A percentile compares a stretch with the other conserved stretches of the same genome.
Conservation (phyloP, 2,329 filamentous ascomycete genomes). For the Zymoseptoria pseudotritici region DNA sequence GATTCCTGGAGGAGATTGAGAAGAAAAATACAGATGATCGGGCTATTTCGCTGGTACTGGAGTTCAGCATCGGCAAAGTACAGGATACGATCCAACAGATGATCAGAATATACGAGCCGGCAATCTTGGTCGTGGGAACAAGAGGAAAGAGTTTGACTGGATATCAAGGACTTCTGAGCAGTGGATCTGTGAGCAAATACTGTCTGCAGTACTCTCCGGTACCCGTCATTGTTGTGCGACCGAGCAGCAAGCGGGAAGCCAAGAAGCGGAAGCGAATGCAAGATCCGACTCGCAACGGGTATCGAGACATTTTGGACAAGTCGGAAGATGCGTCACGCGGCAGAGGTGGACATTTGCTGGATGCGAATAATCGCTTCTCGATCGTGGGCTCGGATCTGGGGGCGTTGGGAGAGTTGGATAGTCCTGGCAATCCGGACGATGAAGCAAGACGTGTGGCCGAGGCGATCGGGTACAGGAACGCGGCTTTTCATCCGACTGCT, state of each 20-base stretch:
- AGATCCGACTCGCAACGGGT: slow-evolving; percentile 68
- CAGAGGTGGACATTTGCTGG: slow-evolving; percentile 48
- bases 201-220: slow-evolving; percentile 90
- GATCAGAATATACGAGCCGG: slow-evolving; percentile 86
- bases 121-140: slow-evolving; percentile 84
- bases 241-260: slow-evolving; percentile 78
- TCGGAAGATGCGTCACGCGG: slow-evolving; percentile 35
- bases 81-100: slow-evolving; percentile 86
- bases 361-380: slow-evolving; percentile 42
- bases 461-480: slow-evolving; percentile 28
- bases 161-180: slow-evolving; percentile 73
- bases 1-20: slow-evolving; percentile 68
- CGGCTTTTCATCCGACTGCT: not conserved
- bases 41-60: slow-evolving; percentile 76
- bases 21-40: slow-evolving; percentile 74
- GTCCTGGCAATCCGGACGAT: slow-evolving; percentile 25
- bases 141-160: slow-evolving; percentile 76
- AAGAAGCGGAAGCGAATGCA: slow-evolving; percentile 79
- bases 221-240: slow-evolving; percentile 84
- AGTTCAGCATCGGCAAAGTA: slow-evolving; percentile 82
- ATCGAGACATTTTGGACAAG: slow-evolving; percentile 68
- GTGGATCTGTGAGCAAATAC: slow-evolving; percentile 85
- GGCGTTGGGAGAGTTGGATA: slow-evolving; percentile 24
- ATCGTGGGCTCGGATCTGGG: slow-evolving; percentile 34
- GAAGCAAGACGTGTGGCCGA: slow-evolving; percentile 35